Evolutionary conservation across 495 filamentous ascomycete species (phyloP).

Genomic region (Glonium stellatum): DNA sequence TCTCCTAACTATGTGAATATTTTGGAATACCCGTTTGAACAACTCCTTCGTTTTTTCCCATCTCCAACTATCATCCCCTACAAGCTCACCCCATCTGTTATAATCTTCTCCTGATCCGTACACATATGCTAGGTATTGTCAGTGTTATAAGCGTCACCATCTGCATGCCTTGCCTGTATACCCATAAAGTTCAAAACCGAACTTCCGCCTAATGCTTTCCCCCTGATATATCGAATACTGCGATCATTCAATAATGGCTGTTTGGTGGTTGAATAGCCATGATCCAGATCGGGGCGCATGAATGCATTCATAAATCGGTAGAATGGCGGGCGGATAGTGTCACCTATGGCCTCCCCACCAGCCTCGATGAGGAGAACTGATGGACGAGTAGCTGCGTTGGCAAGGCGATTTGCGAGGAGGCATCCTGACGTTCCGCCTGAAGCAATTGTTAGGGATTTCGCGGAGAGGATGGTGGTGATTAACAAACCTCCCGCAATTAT

Average conservation of each 20-base stretch:
- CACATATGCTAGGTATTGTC: constrained; percentile 8
- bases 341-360: constrained; percentile 13
- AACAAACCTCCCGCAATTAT: constrained; percentile 10
- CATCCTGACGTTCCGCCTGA: constrained; percentile 25
- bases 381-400: constrained; percentile 15
- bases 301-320: constrained; percentile 11
- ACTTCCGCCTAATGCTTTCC: constrained; percentile 22
- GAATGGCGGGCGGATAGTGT: constrained; percentile 13
- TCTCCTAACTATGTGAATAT: no score
- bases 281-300: constrained; percentile 21
- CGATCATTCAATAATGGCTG: constrained; percentile 15
- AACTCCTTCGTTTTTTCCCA: constrained; percentile 19
- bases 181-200: constrained; percentile 19
- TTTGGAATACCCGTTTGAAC: constrained; percentile 3
- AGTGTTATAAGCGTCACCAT: no score
- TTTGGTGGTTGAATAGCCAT: constrained; percentile 10
- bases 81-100: constrained; percentile 22
- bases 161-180: no score
- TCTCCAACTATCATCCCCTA: constrained; percentile 22
- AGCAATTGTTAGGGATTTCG: neutral
- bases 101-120: constrained; percentile 22
- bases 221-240: constrained; percentile 12
- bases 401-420: constrained; percentile 16
- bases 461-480: neutral
- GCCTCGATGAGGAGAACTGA: constrained; percentile 24